A percentile compares a stretch with the other conserved stretches of the same genome.
phyloP scores from a whole-genome alignment of 768 basidiomycete species.

The Collybia nuda region DNA sequence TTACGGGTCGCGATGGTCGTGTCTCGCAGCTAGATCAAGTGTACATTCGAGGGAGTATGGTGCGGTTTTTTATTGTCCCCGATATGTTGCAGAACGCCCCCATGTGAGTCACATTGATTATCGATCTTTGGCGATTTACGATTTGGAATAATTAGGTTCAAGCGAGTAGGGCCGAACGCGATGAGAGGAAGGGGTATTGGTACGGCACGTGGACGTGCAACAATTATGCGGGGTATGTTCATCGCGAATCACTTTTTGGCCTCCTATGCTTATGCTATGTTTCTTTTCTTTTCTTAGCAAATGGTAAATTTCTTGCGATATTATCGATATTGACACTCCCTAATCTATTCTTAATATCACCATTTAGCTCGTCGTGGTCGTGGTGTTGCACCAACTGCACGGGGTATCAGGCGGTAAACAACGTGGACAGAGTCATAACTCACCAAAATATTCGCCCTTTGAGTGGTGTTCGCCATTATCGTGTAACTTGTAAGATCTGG shows the following conservation, averaged over 20 bases:
- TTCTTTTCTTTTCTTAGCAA: slow-evolving; percentile 49
- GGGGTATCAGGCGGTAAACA: slow-evolving; percentile 79
- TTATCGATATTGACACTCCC: not conserved
- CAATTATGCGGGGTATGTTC: slow-evolving; percentile 91
- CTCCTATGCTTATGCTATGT: slow-evolving; percentile 12
- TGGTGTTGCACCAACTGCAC: slow-evolving; percentile 67
- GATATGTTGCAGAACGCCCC: slow-evolving; percentile 99
- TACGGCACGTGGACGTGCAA: slow-evolving; percentile 97
- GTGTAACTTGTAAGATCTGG: slow-evolving; percentile 12
- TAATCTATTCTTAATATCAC: not conserved
- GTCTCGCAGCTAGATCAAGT: slow-evolving; percentile 99
- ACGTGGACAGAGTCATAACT: not conserved
- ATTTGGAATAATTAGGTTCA: slow-evolving; percentile 74
- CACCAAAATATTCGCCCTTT: slow-evolving; percentile 1
- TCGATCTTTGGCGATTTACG: slow-evolving; percentile 1
- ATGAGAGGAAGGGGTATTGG: slow-evolving; percentile 99
- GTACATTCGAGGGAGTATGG: slow-evolving; percentile 97
- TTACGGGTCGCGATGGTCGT: slow-evolving; percentile 96
- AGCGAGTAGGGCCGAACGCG: slow-evolving; percentile 95
- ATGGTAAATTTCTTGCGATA: slow-evolving; percentile 48
- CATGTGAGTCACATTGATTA: slow-evolving; percentile 61
- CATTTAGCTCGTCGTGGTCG: slow-evolving; percentile 80
- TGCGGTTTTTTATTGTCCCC: slow-evolving; percentile 98
- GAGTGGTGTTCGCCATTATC: not conserved
- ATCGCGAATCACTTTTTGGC: slow-evolving; percentile 6